phyloP scores from a whole-genome alignment of 495 filamentous ascomycete genomes.

The Aspergillus affinis region DNA sequence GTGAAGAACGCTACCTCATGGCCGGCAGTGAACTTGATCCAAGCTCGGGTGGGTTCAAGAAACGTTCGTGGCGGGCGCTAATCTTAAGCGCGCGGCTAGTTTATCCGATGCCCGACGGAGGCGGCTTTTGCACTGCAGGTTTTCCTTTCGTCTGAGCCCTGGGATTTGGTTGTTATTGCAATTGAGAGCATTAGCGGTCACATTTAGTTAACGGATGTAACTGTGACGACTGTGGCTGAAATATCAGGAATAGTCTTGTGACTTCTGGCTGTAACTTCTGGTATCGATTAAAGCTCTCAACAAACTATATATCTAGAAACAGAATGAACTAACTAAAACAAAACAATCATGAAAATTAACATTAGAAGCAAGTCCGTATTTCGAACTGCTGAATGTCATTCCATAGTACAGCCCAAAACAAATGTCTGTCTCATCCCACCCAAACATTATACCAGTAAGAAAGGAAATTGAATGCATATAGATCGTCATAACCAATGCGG shows the following conservation, averaged over 20 bases:
- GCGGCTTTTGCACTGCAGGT: background rate
- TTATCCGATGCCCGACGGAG: constrained; percentile 12
- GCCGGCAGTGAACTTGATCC: constrained; percentile 13
- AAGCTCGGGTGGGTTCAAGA: constrained; percentile 22
- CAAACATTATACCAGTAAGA: background rate
- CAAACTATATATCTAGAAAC: background rate
- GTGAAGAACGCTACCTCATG: constrained; percentile 12
- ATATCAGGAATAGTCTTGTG: background rate
- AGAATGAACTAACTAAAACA: background rate
- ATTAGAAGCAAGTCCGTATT: background rate
- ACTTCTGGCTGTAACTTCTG: background rate
- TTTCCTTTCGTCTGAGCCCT: background rate
- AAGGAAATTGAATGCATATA: background rate
- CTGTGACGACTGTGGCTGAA: too few species aligned
- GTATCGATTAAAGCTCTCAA: background rate
- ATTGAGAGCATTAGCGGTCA: too few species aligned
- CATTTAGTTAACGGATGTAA: too few species aligned
- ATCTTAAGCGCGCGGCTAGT: constrained; percentile 23
- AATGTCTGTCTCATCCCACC: background rate
- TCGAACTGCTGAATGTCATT: background rate
- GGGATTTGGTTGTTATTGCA: background rate
- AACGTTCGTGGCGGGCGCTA: constrained; percentile 26
- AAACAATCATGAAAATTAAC: background rate
- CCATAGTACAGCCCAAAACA: background rate
- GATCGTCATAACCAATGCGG: background rate